A percentile compares a stretch with the other conserved stretches of the same genome.
phyloP scores from a whole-genome alignment of 768 basidiomycete genomes.

The Phlebiopsis flavidoalba region DNA sequence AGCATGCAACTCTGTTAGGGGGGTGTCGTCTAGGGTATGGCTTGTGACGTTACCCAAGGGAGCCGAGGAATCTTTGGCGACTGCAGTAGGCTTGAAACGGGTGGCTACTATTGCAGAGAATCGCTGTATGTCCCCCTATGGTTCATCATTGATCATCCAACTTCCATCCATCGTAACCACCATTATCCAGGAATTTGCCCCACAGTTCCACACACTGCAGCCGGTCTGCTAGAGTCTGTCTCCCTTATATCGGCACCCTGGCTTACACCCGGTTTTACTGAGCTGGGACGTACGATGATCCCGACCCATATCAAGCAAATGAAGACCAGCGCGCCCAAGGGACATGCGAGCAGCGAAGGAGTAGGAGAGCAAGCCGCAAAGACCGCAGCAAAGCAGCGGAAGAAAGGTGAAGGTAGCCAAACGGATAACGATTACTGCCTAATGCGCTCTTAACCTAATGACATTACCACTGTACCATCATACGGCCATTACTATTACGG shows the following conservation, averaged over 20 bases:
- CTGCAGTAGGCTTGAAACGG: slow-evolving; percentile 59
- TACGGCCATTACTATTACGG: too few species aligned
- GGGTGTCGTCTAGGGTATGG: slow-evolving; percentile 31
- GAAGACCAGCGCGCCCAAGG: slow-evolving; percentile 68
- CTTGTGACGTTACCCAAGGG: slow-evolving; percentile 64
- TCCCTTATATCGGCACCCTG: slow-evolving; percentile 61
- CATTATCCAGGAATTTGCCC: slow-evolving; percentile 33
- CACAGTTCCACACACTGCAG: slow-evolving; percentile 28
- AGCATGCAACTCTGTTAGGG: slow-evolving; percentile 53
- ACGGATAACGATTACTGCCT: neutral
- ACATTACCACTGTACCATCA: too few species aligned
- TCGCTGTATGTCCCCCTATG: slow-evolving; percentile 43
- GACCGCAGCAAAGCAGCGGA: slow-evolving; percentile 38
- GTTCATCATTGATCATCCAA: neutral
- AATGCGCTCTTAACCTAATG: neutral
- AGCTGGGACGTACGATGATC: slow-evolving; percentile 31
- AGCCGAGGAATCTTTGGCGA: slow-evolving; percentile 57
- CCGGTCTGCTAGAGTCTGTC: slow-evolving; percentile 44
- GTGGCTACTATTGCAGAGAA: slow-evolving; percentile 59
- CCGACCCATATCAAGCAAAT: slow-evolving; percentile 82
- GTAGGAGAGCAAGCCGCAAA: slow-evolving; percentile 43
- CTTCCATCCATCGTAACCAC: neutral
- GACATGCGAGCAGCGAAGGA: slow-evolving; percentile 73
- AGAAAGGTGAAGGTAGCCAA: neutral
- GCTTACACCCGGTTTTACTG: slow-evolving; percentile 28